Evolutionary conservation across 345 rosid species (phyloP).

Genomic region (Euphorbia lathyris): DNA sequence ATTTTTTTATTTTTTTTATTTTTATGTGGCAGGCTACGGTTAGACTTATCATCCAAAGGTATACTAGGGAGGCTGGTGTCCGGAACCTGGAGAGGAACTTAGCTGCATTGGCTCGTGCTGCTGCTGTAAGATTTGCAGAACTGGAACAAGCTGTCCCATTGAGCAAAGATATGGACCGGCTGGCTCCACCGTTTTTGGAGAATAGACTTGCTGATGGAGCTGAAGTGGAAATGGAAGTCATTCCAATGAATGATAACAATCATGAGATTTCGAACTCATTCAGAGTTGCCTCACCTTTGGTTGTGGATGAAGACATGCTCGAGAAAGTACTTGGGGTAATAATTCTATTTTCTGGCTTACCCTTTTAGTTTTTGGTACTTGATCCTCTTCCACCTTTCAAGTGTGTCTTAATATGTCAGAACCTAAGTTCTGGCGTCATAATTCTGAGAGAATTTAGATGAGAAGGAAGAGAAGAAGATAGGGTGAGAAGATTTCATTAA

Average conservation of each 20-base stretch:
- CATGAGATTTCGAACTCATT: constrained; percentile 72
- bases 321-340: constrained; percentile 94
- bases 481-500: too few species aligned
- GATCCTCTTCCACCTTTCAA: background rate
- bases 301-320: constrained; percentile 85
- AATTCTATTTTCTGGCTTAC: background rate
- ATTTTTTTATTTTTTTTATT: background rate
- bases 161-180: constrained; percentile 70
- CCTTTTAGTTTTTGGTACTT: constrained; percentile 6
- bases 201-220: constrained; percentile 84
- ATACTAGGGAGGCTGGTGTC: constrained; percentile 98
- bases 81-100: constrained; percentile 83
- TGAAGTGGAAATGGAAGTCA: constrained; percentile 98
- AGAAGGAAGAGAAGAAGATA: too few species aligned
- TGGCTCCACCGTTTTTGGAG: constrained; percentile 74
- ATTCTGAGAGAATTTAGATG: too few species aligned
- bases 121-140: constrained; percentile 89
- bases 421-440: too few species aligned
- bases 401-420: background rate
- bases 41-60: constrained; percentile 78
- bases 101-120: constrained; percentile 98
- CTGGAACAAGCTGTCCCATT: constrained; percentile 71
- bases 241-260: constrained; percentile 78
- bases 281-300: constrained; percentile 62
- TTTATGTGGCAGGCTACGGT: constrained; percentile 61